Percentiles rank a stretch among this genome's conserved stretches.
These are phyloP conservation scores for Penicillium nordicum DNA, from an alignment of 2,329 filamentous ascomycete genomes.

Conservation along the genomic window DNA sequence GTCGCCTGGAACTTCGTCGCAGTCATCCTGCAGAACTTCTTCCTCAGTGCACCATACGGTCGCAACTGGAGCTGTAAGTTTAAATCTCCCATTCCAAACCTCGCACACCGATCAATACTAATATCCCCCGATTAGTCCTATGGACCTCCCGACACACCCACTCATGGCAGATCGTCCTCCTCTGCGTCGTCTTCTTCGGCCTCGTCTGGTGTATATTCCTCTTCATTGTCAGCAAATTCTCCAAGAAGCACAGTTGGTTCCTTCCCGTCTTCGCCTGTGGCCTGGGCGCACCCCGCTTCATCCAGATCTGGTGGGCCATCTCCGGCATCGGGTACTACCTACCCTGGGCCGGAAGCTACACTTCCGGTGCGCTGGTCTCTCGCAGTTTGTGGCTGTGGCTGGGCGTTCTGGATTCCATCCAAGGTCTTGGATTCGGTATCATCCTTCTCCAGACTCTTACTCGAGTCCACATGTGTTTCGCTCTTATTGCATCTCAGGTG, in stretches of 20 bases:
- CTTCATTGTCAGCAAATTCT: slow-evolving; percentile 53
- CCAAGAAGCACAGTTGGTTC: slow-evolving; percentile 62
- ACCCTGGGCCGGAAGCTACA: slow-evolving; percentile 54
- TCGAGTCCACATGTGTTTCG: slow-evolving; percentile 61
- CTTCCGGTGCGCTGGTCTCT: slow-evolving; percentile 54
- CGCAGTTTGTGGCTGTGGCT: slow-evolving; percentile 65
- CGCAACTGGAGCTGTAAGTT: slow-evolving; percentile 58
- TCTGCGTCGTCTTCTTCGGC: slow-evolving; percentile 50
- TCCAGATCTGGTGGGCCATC: slow-evolving; percentile 64
- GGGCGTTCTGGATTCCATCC: slow-evolving; percentile 61
- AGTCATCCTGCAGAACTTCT: slow-evolving; percentile 65
- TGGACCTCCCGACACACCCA: slow-evolving; percentile 56
- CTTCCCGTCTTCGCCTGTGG: slow-evolving; percentile 66
- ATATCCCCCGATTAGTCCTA: slow-evolving; percentile 37
- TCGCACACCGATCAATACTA: neutral
- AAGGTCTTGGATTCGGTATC: slow-evolving; percentile 66
- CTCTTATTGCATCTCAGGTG: slow-evolving; percentile 59
- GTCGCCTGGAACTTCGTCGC: slow-evolving; percentile 65
- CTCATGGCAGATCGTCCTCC: slow-evolving; percentile 55
- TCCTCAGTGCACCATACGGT: slow-evolving; percentile 63
- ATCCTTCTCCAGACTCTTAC: slow-evolving; percentile 64
- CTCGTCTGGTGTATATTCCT: slow-evolving; percentile 53
- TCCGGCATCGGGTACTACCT: slow-evolving; percentile 60
- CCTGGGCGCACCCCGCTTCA: slow-evolving; percentile 62
- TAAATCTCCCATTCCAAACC: neutral